A percentile compares a stretch with the other conserved stretches of the same genome.
Evolutionary conservation across 2,329 filamentous ascomycete species (phyloP).

Genomic region (Aphanocladium album): DNA sequence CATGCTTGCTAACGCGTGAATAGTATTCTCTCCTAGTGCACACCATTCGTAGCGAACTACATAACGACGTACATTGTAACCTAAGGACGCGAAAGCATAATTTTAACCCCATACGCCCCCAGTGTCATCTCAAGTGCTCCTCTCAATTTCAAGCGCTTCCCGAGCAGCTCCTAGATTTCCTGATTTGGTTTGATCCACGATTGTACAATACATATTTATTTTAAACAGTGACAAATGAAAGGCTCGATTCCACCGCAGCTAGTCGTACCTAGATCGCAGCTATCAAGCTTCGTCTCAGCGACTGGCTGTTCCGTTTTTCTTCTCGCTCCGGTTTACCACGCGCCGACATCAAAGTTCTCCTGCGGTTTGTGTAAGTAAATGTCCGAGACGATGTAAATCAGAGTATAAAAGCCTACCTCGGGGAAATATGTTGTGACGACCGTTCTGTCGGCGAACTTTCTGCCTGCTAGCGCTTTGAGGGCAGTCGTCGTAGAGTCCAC

Average conservation of each 20-base stretch:
- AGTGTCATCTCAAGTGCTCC: background rate
- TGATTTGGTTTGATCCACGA: background rate
- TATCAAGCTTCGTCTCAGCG: background rate
- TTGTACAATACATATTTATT: constrained; percentile 12
- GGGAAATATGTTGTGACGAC: constrained; percentile 96
- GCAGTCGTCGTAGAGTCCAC: constrained; percentile 77
- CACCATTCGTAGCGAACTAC: background rate
- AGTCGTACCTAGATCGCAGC: background rate
- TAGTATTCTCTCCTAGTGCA: background rate
- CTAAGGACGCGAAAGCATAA: background rate
- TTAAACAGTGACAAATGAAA: constrained; percentile 1
- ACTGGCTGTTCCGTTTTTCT: background rate
- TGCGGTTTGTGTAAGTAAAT: constrained; percentile 36
- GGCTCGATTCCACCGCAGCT: background rate
- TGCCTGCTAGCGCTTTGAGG: constrained; percentile 80
- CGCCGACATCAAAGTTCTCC: constrained; percentile 91
- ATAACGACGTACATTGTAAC: background rate
- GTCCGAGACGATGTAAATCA: background rate
- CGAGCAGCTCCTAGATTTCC: constrained; percentile 3
- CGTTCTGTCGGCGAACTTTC: constrained; percentile 94
- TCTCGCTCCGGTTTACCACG: constrained; percentile 56
- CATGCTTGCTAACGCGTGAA: background rate
- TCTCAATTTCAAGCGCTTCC: background rate
- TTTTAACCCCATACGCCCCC: background rate
- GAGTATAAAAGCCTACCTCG: constrained; percentile 54